Conservation (phyloP, 495 filamentous ascomycete genomes). For the Parachaetomium inaequale region DNA sequence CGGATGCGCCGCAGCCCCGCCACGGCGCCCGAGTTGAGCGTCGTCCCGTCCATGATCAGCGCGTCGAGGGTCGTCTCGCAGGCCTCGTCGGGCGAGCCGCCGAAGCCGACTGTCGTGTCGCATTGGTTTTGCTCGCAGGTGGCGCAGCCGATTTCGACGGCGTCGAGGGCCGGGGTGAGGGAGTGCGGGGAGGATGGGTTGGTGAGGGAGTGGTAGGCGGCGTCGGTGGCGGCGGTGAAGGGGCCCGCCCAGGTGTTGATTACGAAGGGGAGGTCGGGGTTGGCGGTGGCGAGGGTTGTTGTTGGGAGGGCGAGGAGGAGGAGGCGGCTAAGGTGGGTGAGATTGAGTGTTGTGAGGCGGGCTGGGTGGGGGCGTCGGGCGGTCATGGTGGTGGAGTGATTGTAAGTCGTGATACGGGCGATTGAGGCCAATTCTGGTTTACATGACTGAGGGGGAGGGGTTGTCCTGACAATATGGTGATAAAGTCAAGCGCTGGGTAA, state of each 20-base stretch:
- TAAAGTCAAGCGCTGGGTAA: neutral
- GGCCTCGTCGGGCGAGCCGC: slow-evolving; percentile 46
- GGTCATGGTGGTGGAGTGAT: neutral
- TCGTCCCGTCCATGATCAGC: slow-evolving; percentile 45
- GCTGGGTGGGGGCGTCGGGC: neutral
- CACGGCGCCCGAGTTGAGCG: slow-evolving; percentile 45
- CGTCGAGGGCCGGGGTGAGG: slow-evolving; percentile 38
- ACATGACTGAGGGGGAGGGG: neutral
- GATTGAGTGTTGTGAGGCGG: neutral
- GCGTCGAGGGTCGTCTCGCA: slow-evolving; percentile 51
- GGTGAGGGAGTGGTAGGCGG: slow-evolving; percentile 39
- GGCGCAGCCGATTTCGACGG: slow-evolving; percentile 42
- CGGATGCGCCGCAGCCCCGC: slow-evolving; percentile 43
- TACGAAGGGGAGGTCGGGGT: slow-evolving; percentile 39
- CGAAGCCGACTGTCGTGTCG: slow-evolving; percentile 47
- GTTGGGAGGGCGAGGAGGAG: slow-evolving; percentile 7
- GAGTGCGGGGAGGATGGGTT: slow-evolving; percentile 6
- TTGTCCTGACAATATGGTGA: neutral
- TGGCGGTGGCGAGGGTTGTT: slow-evolving; percentile 1
- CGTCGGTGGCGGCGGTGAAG: slow-evolving; percentile 47
- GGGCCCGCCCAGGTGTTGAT: slow-evolving; percentile 48
- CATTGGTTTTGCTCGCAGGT: slow-evolving; percentile 46
- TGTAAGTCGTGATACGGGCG: neutral
- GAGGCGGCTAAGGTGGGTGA: neutral
- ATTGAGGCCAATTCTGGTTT: too few relatives aligned